Conservation (phyloP, 306 rosid genomes). For the Vicia villosa region DNA sequence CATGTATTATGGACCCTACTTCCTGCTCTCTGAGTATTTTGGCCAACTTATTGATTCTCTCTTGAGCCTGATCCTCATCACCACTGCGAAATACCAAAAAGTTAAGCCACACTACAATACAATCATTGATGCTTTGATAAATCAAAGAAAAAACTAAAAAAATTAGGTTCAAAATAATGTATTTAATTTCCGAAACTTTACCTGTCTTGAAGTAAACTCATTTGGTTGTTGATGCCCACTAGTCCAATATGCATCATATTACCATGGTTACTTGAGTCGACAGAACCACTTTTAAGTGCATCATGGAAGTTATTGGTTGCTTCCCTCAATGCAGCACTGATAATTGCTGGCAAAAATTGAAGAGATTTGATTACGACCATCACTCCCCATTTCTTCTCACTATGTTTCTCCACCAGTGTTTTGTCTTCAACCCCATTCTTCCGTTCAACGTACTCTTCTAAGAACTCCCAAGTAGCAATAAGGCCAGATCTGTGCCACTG, state of each 20-base stretch:
- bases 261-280: conserved; percentile 58
- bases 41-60: conserved; percentile 86
- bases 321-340: conserved; percentile 78
- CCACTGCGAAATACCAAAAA: conserved; percentile 69
- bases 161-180: conserved; percentile 22
- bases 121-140: conserved; percentile 23
- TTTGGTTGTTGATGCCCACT: conserved; percentile 91
- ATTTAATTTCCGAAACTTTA: conserved; percentile 35
- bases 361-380: conserved; percentile 89
- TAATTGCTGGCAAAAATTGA: conserved; percentile 79
- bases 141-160: background rate
- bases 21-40: conserved; percentile 87
- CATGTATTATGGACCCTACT: conserved; percentile 63
- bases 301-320: conserved; percentile 58
- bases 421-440: conserved; percentile 60
- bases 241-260: conserved; percentile 96
- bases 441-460: conserved; percentile 70
- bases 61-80: conserved; percentile 98
- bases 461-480: conserved; percentile 94
- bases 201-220: conserved; percentile 99
- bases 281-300: conserved; percentile 52
- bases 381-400: conserved; percentile 94
- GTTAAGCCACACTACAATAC: background rate
- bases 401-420: conserved; percentile 51
- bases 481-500: conserved; percentile 98